Base-by-base conservation (phyloP, 1,284 basidiomycete species). In the Cutaneotrichosporon daszewskae region DNA sequence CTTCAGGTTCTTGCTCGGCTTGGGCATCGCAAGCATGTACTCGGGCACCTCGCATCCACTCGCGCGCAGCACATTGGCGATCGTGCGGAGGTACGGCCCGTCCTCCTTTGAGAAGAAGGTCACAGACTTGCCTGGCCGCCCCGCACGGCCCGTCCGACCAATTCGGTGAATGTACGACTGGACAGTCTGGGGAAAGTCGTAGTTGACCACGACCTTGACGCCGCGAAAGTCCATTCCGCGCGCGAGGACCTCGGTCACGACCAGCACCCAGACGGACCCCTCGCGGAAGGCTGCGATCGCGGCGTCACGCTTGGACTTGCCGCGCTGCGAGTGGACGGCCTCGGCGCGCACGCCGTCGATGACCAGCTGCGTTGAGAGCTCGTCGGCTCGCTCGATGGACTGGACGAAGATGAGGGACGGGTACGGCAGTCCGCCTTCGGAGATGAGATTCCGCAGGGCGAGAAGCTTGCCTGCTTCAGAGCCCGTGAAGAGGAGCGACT, bases 211-310 rank as follows among this genome's bases (percentile, higher is more conserved):
- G 57, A 96, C 83, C 52, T 85, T 78, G 32, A 98, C 84, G 12
- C 91, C 91, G 66, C 87, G 87, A 75, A 98, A 97, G 66, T 98
- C 94, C 82, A 98, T 92, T 4, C 94, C 95, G 54, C 95, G 79
- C 11, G 89, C 90, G 83, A 95, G 85, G 28, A 95, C 86, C 64
- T 96, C 92, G 13, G 91, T 96, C 54, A 84, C 87, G 37, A 95
- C 79, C 77, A 96, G 80, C 20, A 91, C 79, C 91, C 91, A 96
- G 50, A 87, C 85, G 58, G 85, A 79, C 0, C 90, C 94, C 54
- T 77, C 76, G 34, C 87, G 82, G 81, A 98, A 96, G 17, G 84
- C 80, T 34, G 78, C 76, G 11, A 96, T 79, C 10, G 85, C 81
- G 57, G 88, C 83, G 55, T 94, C 88, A 34, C 94, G 79, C 67